These are phyloP conservation scores for Neurospora tetraspora DNA, from an alignment of 495 filamentous ascomycete species.

Conservation along the genomic window DNA sequence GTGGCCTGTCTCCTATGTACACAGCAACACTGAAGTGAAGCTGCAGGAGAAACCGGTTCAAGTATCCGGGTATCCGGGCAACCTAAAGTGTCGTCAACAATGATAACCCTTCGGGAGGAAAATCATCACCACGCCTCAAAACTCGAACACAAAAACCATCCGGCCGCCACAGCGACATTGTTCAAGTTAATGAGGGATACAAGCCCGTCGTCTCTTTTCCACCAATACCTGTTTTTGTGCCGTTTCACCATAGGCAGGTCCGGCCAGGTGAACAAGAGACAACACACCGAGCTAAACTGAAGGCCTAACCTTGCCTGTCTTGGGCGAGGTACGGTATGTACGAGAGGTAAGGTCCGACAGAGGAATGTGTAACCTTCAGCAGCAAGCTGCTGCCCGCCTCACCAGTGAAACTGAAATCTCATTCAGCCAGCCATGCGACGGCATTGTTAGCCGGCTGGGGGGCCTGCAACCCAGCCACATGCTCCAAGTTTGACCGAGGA, in stretches of 20 bases:
- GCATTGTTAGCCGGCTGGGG: background rate
- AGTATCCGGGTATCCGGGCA: background rate
- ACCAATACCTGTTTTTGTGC: background rate
- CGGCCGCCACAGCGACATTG: background rate
- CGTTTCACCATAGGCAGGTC: background rate
- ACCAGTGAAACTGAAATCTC: background rate
- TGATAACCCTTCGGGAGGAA: background rate
- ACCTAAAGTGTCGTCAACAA: background rate
- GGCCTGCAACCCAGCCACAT: background rate
- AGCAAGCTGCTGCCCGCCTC: background rate
- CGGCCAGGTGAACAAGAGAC: background rate
- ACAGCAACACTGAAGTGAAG: background rate
- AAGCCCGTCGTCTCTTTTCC: background rate
- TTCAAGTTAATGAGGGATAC: background rate
- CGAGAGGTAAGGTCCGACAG: background rate
- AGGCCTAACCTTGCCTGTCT: background rate
- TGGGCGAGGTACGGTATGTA: background rate
- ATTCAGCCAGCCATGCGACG: background rate
- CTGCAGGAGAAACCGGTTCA: background rate
- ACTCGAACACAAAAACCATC: background rate
- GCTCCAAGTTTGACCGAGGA: too few species aligned
- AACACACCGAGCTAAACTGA: background rate
- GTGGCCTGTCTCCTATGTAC: background rate
- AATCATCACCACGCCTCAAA: background rate
- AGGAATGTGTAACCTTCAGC: background rate